Base-by-base conservation (phyloP, 164 flowering plant species). In the Aristolochia fimbriata region DNA sequence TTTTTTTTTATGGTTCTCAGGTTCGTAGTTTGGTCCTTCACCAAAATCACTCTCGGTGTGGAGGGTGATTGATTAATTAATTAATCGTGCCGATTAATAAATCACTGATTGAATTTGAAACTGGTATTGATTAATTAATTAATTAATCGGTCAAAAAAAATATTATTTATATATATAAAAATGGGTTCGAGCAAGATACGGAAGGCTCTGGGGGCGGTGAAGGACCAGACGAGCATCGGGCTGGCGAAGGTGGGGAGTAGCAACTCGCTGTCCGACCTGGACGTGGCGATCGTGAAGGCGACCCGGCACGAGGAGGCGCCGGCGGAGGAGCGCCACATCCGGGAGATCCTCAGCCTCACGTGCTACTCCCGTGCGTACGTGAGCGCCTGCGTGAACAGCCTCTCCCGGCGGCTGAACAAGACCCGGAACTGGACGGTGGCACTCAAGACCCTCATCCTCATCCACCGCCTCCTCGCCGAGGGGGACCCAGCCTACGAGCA, bases 371-470 rank as follows among this genome's bases (percentile, higher is more conserved):
- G 78, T 0, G 66, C 72, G 15, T 80, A 79, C 60, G 80, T 90
- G 6, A 67, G 70, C 33, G 78, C 85, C 0, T 85, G 92, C 58
- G 84, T 93, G 8, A 23, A 69, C 37, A 66, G 79, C 3, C 61
- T 90, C 48, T 73, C 96, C 6, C 72, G 78, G 63, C 82, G 97
- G n/a, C 78, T 93, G 30, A 72, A 73, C 70, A 88, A 85, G 76
- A 93, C 99, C 31, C 72, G 72, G 20, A 89, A 86, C 65, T 91
- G 95, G 93, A 78, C 82, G 7, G 97, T 93, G 19, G 99, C 97
- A 15, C 72, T 90, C 16, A 90, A 90, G 68, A 65, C 85, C 1
- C 78, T 93, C n/a, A 73, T 81, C 67, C 71, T 93, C 30, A 70
- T 83, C 47, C 91, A 93, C 46, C 68, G 91, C n/a, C 74, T 93